Base-by-base conservation (phyloP, 139 green algal species). In the Bryopsis sp. region DNA sequence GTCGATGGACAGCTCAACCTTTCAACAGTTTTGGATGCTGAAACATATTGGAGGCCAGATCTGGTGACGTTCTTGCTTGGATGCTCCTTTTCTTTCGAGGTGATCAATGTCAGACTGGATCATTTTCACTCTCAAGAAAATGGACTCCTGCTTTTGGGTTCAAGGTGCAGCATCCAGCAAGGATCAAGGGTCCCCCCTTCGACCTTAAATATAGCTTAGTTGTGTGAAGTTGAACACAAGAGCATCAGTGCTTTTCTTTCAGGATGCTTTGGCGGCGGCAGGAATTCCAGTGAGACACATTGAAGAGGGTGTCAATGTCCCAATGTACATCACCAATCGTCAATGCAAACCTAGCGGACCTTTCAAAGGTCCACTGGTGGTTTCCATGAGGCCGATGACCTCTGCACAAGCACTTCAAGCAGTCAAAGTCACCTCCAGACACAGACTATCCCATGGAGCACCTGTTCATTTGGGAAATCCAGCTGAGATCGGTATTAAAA, bases 81-180 rank as follows among this genome's bases (percentile, higher is more conserved):
- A 8, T 69, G 62, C 32, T 69, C 62, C 28, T 69, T 69, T 35
- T 34, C 37, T n/a, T 69, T 69, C 26, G 62, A 69, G 26, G 62
- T 54, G 7, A 26, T 29, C 8, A n/a, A n/a, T n/a, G n/a, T n/a
- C n/a, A n/a, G n/a, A 8, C 50, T 33, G 11, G 7, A 39, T 46
- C 5, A 3, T 46, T 22, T 65, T 65, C 58, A 35, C 32, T 24
- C 31, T 46, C n/a, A n/a, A n/a, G n/a, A n/a, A n/a, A n/a, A n/a
- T n/a, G n/a, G n/a, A n/a, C n/a, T n/a, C n/a, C n/a, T n/a, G n/a
- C n/a, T n/a, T n/a, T n/a, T n/a, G n/a, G n/a, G n/a, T n/a, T n/a
- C n/a, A n/a, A n/a, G n/a, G n/a, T n/a, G n/a, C n/a, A n/a, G n/a
- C n/a, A n/a, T n/a, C n/a, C n/a, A n/a, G n/a, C n/a, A n/a, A n/a